These are phyloP conservation scores for Picochlorum costavermella DNA, from an alignment of 139 green algal species.

Conservation along the genomic window DNA sequence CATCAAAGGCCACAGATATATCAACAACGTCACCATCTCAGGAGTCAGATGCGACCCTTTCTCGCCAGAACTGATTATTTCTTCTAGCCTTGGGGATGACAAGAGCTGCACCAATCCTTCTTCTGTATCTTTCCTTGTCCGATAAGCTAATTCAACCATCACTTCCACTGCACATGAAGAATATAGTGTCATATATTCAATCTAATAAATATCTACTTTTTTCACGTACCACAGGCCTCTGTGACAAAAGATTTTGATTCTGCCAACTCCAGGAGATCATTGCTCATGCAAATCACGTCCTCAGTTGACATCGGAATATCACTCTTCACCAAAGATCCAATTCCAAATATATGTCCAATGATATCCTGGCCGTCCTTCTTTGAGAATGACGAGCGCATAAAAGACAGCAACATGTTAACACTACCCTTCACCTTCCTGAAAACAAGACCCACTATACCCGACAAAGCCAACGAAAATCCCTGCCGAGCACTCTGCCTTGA, in stretches of 20 bases:
- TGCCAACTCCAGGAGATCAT: not conserved
- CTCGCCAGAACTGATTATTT: too few relatives aligned
- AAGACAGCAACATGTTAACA: not conserved
- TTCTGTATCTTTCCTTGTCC: too few relatives aligned
- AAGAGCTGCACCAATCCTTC: too few relatives aligned
- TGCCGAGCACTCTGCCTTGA: constrained; percentile 59
- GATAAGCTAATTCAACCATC: too few relatives aligned
- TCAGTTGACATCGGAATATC: not conserved
- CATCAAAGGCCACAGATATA: too few relatives aligned
- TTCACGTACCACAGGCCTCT: constrained; percentile 1
- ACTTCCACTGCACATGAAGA: not conserved
- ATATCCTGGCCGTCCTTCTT: constrained; percentile 1
- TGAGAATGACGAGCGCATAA: not conserved
- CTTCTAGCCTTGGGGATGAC: too few relatives aligned
- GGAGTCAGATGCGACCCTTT: too few relatives aligned
- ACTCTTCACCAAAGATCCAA: constrained; percentile 1
- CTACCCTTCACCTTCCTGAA: not conserved
- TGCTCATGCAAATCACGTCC: not conserved
- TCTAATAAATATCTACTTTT: not conserved
- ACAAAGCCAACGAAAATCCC: constrained; percentile 68
- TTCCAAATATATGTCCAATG: not conserved
- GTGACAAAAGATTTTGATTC: not conserved
- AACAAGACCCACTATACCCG: constrained; percentile 26
- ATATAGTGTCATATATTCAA: not conserved
- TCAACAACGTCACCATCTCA: too few relatives aligned